Percentiles rank a stretch among this genome's conserved stretches.
Evolutionary conservation across 2,329 filamentous ascomycete species (phyloP).

Genomic region (Penicillium vulpinum): DNA sequence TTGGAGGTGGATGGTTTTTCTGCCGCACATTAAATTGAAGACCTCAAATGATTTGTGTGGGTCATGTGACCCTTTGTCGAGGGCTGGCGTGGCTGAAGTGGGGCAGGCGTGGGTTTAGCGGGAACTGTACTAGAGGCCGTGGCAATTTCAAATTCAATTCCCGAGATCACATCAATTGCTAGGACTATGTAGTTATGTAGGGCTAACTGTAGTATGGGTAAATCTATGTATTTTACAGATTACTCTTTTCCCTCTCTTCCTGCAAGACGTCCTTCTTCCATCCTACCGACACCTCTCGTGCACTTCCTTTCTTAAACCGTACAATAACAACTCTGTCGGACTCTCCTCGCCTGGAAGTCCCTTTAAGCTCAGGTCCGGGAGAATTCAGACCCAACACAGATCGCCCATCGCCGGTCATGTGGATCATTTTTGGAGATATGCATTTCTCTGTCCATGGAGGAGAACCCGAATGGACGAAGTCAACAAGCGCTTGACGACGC

Average conservation of each 20-base stretch:
- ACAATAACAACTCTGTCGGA: constrained; percentile 58
- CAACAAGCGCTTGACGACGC: constrained; percentile 48
- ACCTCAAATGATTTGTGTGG: constrained; percentile 41
- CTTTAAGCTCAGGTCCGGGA: constrained; percentile 58
- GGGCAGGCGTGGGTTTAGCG: constrained; percentile 15
- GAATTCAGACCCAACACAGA: constrained; percentile 55
- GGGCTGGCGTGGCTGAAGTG: constrained; percentile 30
- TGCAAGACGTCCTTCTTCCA: constrained; percentile 51
- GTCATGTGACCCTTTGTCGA: constrained; percentile 45
- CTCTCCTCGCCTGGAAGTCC: constrained; percentile 50
- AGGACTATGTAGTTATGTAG: not conserved
- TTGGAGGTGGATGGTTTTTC: constrained; percentile 34
- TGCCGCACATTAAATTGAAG: constrained; percentile 32
- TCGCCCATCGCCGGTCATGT: constrained; percentile 47
- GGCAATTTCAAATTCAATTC: constrained; percentile 14
- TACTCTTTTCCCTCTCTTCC: constrained; percentile 33
- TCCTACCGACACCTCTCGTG: constrained; percentile 56
- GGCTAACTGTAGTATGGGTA: not conserved
- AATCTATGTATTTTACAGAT: constrained; percentile 27
- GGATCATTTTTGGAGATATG: constrained; percentile 47
- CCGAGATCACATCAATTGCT: not conserved
- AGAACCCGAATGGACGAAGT: constrained; percentile 50
- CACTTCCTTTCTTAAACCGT: constrained; percentile 58
- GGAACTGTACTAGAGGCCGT: constrained; percentile 4
- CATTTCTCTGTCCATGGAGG: constrained; percentile 51